phyloP scores from a whole-genome alignment of 2,329 filamentous ascomycete species.

The Paecilomyces niveus region DNA sequence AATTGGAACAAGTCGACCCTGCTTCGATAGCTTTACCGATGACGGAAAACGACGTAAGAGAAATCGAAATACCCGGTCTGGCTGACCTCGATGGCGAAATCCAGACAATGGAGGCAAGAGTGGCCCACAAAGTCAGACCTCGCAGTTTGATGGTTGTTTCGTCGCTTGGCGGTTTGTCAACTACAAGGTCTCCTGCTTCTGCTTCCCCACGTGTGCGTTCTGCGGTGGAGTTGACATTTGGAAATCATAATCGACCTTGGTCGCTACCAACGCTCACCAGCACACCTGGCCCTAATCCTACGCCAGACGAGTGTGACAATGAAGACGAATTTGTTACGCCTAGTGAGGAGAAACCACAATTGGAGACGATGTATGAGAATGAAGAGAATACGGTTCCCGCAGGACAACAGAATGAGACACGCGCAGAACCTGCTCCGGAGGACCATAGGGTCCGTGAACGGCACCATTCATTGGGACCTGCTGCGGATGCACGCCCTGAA shows the following conservation, averaged over 20 bases:
- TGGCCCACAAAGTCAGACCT: constrained; percentile 36
- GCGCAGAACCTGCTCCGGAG: background rate
- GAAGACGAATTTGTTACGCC: constrained; percentile 17
- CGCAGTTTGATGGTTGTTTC: constrained; percentile 37
- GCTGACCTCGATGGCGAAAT: constrained; percentile 55
- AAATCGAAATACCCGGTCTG: constrained; percentile 73
- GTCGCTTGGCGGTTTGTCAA: constrained; percentile 19
- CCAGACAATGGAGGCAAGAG: constrained; percentile 28
- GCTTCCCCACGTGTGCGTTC: constrained; percentile 18
- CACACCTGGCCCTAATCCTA: constrained; percentile 11
- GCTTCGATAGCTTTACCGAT: constrained; percentile 24
- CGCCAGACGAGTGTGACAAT: constrained; percentile 8
- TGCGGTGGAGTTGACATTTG: background rate
- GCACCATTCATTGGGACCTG: background rate
- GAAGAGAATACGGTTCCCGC: constrained; percentile 17
- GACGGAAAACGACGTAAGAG: constrained; percentile 60
- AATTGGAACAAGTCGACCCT: constrained; percentile 22
- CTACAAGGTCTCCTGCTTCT: constrained; percentile 16
- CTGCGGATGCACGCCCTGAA: background rate
- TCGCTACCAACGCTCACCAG: constrained; percentile 42
- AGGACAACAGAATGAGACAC: constrained; percentile 4
- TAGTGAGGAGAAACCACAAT: constrained; percentile 19
- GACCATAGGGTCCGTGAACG: background rate
- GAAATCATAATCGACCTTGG: constrained; percentile 36
- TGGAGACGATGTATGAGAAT: constrained; percentile 34